Evolutionary conservation across 371 early-diverging fungal species (phyloP).

Genomic region (Saksenaea vasiformis): DNA sequence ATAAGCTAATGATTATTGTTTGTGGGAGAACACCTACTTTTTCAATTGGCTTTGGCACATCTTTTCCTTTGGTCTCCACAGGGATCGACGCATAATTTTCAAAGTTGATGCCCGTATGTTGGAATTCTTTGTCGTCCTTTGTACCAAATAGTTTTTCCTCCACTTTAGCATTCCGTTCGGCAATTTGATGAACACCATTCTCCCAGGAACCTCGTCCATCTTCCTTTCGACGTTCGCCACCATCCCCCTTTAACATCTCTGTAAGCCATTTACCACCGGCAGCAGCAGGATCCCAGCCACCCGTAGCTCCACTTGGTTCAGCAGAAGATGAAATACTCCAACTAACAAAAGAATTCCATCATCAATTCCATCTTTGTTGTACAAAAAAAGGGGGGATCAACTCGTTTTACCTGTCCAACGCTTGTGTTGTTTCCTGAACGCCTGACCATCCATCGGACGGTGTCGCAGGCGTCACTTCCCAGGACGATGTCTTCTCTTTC

Average conservation of each 20-base stretch:
- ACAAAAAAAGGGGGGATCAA: not conserved
- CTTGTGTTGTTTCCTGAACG: not conserved
- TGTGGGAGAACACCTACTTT: slow-evolving; percentile 58
- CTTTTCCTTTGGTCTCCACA: slow-evolving; percentile 87
- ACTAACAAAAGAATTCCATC: not conserved
- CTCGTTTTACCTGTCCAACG: not conserved
- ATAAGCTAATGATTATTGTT: not conserved
- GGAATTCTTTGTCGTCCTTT: slow-evolving; percentile 67
- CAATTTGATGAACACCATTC: slow-evolving; percentile 61
- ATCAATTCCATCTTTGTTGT: not conserved
- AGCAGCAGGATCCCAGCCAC: not conserved
- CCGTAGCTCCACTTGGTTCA: not conserved
- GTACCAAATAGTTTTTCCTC: slow-evolving; percentile 56
- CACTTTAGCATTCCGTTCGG: slow-evolving; percentile 32
- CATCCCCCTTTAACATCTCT: not conserved
- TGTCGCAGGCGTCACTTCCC: not conserved
- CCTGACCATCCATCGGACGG: not conserved
- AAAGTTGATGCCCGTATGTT: slow-evolving; percentile 94
- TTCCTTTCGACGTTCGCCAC: slow-evolving; percentile 21
- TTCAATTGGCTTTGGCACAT: slow-evolving; percentile 73
- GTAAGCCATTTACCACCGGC: not conserved
- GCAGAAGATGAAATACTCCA: not conserved
- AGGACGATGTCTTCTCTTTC: not conserved
- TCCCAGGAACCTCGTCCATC: slow-evolving; percentile 68
- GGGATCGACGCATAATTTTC: slow-evolving; percentile 97